A percentile compares a stretch with the other conserved stretches of the same genome.
phyloP scores from a whole-genome alignment of 768 basidiomycete species.

The Serendipita sp. region DNA sequence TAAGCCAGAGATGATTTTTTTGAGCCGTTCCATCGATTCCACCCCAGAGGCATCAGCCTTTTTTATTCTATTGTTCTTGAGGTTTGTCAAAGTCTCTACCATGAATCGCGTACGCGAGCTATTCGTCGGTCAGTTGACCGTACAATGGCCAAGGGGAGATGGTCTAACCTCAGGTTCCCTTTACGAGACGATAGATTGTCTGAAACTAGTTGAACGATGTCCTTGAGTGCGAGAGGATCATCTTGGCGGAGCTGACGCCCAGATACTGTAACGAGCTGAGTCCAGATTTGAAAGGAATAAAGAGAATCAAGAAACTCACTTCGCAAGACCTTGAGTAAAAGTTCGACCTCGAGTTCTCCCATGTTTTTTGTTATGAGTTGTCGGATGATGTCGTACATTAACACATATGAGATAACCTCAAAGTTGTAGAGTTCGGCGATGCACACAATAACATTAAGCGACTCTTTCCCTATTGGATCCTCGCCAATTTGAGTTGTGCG shows the following conservation, averaged over 20 bases:
- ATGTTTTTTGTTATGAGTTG: conserved; percentile 48
- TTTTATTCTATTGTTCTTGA: conserved; percentile 83
- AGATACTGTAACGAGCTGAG: conserved; percentile 38
- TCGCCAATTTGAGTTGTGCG: conserved; percentile 12
- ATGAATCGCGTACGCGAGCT: conserved; percentile 66
- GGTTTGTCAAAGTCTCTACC: conserved; percentile 81
- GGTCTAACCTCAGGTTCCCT: conserved; percentile 34
- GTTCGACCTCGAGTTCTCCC: conserved; percentile 68
- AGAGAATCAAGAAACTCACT: conserved; percentile 31
- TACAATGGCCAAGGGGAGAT: neutral
- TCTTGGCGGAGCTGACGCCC: conserved; percentile 83
- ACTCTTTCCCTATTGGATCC: conserved; percentile 59
- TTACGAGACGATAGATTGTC: conserved; percentile 42
- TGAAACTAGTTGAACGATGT: conserved; percentile 75
- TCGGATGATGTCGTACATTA: conserved; percentile 85
- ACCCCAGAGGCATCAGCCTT: conserved; percentile 53
- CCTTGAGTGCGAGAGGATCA: conserved; percentile 82
- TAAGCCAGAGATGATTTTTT: conserved; percentile 65
- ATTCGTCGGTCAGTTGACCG: neutral
- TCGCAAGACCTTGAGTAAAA: conserved; percentile 68
- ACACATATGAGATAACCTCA: conserved; percentile 72
- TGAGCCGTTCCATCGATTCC: conserved; percentile 71
- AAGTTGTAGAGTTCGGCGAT: conserved; percentile 93
- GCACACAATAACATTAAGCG: conserved; percentile 72
- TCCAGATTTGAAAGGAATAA: neutral